phyloP scores from a whole-genome alignment of 2,329 filamentous ascomycete species.

The Neopestalotiopsis sp. region DNA sequence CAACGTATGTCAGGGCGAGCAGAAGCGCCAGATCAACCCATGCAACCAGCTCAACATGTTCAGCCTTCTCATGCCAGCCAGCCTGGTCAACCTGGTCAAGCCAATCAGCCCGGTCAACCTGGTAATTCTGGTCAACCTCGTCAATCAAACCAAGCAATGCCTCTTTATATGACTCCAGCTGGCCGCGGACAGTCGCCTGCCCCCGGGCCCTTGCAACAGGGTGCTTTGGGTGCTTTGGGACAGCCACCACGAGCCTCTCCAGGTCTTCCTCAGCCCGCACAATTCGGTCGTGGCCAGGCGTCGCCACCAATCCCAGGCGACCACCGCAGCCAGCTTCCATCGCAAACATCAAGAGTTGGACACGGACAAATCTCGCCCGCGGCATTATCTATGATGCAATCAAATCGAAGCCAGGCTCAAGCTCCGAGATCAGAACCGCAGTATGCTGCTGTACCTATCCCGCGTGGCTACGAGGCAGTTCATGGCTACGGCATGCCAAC shows the following conservation, averaged over 20 bases:
- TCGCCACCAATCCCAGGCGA: conserved; percentile 24
- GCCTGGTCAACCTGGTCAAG: conserved; percentile 15
- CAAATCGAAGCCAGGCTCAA: conserved; percentile 1
- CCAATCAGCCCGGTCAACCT: conserved; percentile 1
- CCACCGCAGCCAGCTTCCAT: conserved; percentile 23
- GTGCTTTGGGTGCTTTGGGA: conserved; percentile 20
- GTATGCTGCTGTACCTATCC: conserved; percentile 38
- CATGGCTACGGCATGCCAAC: conserved; percentile 35
- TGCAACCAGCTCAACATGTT: conserved; percentile 10
- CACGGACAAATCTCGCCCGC: conserved; percentile 12
- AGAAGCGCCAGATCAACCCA: background rate
- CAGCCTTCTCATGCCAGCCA: background rate
- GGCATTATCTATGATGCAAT: conserved; percentile 17
- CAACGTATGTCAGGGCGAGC: conserved; percentile 20
- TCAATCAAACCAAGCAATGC: conserved; percentile 5
- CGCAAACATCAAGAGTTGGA: conserved; percentile 19
- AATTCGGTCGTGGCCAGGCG: conserved; percentile 24
- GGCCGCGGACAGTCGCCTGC: conserved; percentile 2
- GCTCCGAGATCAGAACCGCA: conserved; percentile 18
- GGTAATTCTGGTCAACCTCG: background rate
- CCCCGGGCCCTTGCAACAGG: conserved; percentile 16
- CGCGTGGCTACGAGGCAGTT: conserved; percentile 37
- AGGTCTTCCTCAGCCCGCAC: conserved; percentile 13
- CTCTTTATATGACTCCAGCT: conserved; percentile 6
- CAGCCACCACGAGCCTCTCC: conserved; percentile 16